Base-by-base conservation (phyloP, 2,329 filamentous ascomycete genomes). In the Xylaria digitata region DNA sequence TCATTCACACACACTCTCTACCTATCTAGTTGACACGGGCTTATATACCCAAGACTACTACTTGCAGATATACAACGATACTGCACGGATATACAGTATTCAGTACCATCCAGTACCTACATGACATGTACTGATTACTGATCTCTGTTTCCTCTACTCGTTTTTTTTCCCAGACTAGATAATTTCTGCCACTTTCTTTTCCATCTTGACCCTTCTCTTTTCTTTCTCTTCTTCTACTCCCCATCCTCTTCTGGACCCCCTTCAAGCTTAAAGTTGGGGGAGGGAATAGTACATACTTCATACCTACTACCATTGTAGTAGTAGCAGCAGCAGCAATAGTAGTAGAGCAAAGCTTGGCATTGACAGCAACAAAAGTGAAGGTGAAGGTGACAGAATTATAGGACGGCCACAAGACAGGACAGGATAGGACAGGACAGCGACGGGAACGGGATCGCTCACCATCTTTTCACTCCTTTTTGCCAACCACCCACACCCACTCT, bases 401-500 rank as follows among this genome's bases (percentile, higher is more conserved):
- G 26, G 26, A 26, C 26, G 26, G 26, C 6, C n/a, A n/a, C n/a
- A n/a, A n/a, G 32, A 34, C 32, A 34, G 7, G 32, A 34, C 32
- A 34, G 26, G 26, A 26, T 26, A 26, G 26, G 37, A 40, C 37
- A 40, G 37, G 37, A 40, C 37, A 40, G 34, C 34, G 37, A 40
- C 4, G 13, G 11, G 37, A 13, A 69, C 60, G 40, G 55, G 42
- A 59, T 53, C 17, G 66, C 58, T 68, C 63, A 68, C 65, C 53
- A 55, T 43, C 19, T 42, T 26, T 26, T 37, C 34, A 6, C 34
- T 37, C 34, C 34, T 37, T 37, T 37, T 13, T 6, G 32, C 43
- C 65, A 50, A 46, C 58, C 63, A 54, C 56, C 23, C 61, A 67
- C 65, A 55, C 66, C 65, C 65, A 61, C 43, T 17, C 61, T 30